A percentile compares a stretch with the other conserved stretches of the same genome.
Conservation (phyloP, 169 alveolate genomes). For the Plasmodium adleri region DNA sequence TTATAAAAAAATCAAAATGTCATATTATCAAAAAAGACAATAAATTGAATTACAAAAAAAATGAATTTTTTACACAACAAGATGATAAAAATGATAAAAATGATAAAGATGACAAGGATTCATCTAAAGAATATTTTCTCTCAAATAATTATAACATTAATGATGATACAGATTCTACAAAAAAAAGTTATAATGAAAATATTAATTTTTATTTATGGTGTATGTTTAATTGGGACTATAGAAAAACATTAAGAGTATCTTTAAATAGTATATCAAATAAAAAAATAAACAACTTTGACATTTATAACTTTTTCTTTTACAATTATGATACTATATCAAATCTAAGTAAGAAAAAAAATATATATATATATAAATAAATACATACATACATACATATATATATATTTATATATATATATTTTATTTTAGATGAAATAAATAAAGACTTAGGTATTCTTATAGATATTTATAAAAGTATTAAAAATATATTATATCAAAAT, state of each 20-base stretch:
- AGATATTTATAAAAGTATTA: constrained; percentile 29
- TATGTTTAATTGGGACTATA: constrained; percentile 34
- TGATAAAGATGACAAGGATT: background rate
- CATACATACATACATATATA: background rate
- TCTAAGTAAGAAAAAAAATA: constrained; percentile 20
- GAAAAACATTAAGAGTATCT: constrained; percentile 42
- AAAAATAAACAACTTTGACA: constrained; percentile 50
- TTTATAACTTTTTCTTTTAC: constrained; percentile 48
- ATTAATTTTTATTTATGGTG: constrained; percentile 65
- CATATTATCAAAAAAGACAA: too few species aligned
- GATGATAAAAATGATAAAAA: too few species aligned
- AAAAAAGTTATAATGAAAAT: constrained; percentile 16
- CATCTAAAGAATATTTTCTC: background rate
- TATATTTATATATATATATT: background rate
- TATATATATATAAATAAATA: background rate
- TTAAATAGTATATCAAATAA: constrained; percentile 53
- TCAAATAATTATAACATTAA: background rate
- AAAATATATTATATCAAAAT: constrained; percentile 55
- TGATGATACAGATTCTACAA: background rate
- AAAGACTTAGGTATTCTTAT: constrained; percentile 32
- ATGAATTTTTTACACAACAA: background rate
- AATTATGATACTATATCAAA: constrained; percentile 42
- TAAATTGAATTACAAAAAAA: background rate
- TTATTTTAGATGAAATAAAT: constrained; percentile 38
- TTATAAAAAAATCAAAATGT: too few species aligned